Evolutionary conservation across 75 land plant genomes (phyloP).

Genomic region (Chamaecyparis obtusa): DNA sequence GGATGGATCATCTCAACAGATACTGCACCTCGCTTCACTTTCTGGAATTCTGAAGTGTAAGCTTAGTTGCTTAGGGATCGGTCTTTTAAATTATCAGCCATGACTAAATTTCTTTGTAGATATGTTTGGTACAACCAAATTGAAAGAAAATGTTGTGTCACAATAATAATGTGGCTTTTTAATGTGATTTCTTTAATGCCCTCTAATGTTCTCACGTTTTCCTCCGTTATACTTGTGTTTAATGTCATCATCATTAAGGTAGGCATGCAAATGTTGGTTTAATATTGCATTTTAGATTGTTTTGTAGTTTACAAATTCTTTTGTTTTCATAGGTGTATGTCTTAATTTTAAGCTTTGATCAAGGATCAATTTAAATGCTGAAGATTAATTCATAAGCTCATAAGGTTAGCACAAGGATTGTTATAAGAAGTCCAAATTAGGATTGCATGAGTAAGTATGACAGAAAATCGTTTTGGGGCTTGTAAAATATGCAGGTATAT

Average conservation of each 20-base stretch:
- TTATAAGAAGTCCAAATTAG: no score
- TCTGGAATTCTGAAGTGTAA: slow-evolving; percentile 90
- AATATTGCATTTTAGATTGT: neutral
- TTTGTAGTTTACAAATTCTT: neutral
- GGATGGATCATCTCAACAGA: slow-evolving; percentile 77
- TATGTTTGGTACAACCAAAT: neutral
- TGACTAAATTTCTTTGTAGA: neutral
- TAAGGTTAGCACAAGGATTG: no score
- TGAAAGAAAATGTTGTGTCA: neutral
- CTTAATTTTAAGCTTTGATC: no score
- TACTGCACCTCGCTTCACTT: slow-evolving; percentile 92
- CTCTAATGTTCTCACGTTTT: neutral
- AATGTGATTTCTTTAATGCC: neutral
- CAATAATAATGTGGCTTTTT: neutral
- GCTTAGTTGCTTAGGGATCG: neutral
- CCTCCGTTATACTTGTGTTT: neutral
- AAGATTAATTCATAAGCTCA: no score
- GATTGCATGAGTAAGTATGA: neutral
- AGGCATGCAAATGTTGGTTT: neutral
- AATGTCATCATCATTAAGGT: neutral
- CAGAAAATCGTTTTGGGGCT: slow-evolving; percentile 4
- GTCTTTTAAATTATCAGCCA: neutral
- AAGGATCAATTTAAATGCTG: no score
- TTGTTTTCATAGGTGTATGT: no score
- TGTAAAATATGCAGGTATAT: slow-evolving; percentile 61